Percentiles rank a stretch among this genome's conserved stretches.
phyloP scores from a whole-genome alignment of 2,329 filamentous ascomycete genomes.

The Capronia americana region DNA sequence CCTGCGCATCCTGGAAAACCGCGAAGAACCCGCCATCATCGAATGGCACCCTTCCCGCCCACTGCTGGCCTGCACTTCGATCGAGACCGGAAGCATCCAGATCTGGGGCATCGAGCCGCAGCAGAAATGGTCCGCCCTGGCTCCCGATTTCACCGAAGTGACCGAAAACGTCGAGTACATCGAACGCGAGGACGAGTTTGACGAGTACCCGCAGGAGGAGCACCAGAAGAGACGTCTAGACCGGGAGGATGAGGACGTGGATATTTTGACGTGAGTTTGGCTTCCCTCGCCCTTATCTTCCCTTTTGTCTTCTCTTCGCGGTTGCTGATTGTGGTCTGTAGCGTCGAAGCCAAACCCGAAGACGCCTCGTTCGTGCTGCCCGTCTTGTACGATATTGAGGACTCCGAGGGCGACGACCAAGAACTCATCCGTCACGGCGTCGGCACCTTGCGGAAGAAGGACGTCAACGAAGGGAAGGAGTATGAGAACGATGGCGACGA shows the following conservation, averaged over 20 bases:
- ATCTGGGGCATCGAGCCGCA: constrained; percentile 95
- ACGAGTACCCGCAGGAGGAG: constrained; percentile 86
- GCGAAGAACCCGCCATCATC: constrained; percentile 93
- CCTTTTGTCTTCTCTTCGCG: neutral
- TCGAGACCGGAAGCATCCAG: constrained; percentile 92
- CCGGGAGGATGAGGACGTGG: constrained; percentile 89
- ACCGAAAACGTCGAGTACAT: constrained; percentile 98
- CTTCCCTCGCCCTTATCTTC: too few relatives aligned
- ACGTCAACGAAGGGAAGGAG: constrained; percentile 74
- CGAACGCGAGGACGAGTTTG: constrained; percentile 95
- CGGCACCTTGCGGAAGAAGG: constrained; percentile 87
- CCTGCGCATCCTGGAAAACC: constrained; percentile 95
- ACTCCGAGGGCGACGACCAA: constrained; percentile 88
- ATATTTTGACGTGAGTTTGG: constrained; percentile 70
- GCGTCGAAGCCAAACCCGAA: constrained; percentile 42
- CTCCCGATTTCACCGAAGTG: constrained; percentile 95
- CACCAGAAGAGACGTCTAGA: constrained; percentile 89
- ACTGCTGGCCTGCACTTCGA: constrained; percentile 85
- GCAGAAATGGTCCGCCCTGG: constrained; percentile 95
- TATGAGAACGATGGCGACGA: constrained; percentile 65
- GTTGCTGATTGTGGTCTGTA: neutral
- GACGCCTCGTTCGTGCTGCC: constrained; percentile 82
- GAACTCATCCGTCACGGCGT: constrained; percentile 72
- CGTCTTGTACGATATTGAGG: constrained; percentile 87
- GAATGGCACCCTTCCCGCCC: constrained; percentile 93